Percentiles rank a stretch among this genome's conserved stretches.
Conservation (phyloP, 106 monocot species). For the Dioscorea alata region DNA sequence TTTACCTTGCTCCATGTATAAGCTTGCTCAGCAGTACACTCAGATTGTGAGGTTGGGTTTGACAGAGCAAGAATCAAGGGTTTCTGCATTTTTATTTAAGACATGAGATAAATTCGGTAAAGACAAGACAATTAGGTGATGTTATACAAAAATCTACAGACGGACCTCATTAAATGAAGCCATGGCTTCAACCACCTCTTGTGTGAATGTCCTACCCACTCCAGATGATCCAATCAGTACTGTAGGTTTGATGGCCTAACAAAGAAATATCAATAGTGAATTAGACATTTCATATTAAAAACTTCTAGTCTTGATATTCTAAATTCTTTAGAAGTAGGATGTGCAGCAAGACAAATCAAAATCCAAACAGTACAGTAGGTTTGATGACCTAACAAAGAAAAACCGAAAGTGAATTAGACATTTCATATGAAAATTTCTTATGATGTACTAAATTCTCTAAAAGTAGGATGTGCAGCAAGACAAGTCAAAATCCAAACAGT, state of each 20-base stretch:
- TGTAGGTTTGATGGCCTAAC: slow-evolving; percentile 74
- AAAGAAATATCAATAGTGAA: background rate
- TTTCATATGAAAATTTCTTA: no score
- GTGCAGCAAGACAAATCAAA: no score
- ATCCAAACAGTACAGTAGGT: slow-evolving; percentile 69
- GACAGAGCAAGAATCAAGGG: slow-evolving; percentile 62
- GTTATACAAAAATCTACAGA: background rate
- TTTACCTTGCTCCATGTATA: slow-evolving; percentile 66
- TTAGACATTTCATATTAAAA: no score
- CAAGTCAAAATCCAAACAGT: slow-evolving; percentile 34
- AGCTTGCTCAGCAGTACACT: slow-evolving; percentile 75
- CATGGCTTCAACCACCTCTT: slow-evolving; percentile 87
- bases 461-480: no score
- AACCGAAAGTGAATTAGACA: background rate
- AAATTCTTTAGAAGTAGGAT: no score
- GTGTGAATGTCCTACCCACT: slow-evolving; percentile 75
- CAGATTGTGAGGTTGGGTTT: slow-evolving; percentile 75
- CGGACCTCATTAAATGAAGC: slow-evolving; percentile 72
- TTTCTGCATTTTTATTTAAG: slow-evolving; percentile 37
- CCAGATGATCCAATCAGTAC: slow-evolving; percentile 76
- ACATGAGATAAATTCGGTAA: no score
- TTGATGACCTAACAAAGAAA: slow-evolving; percentile 44
- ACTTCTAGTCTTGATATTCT: no score
- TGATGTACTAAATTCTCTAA: no score
- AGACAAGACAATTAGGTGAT: no score